phyloP scores from a whole-genome alignment of 441 rosid species.

The Populus tomentosa region DNA sequence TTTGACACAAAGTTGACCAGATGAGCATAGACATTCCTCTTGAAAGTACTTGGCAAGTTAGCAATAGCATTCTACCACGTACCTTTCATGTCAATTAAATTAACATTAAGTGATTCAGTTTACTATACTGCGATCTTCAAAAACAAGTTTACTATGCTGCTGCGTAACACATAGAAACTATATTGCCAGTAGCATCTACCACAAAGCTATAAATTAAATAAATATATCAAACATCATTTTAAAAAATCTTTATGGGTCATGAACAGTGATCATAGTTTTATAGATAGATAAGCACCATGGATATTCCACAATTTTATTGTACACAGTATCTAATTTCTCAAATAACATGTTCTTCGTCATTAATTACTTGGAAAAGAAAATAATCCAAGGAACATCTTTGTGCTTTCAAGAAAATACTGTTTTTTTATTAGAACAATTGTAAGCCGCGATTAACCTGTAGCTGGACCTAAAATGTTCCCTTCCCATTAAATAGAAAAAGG shows the following conservation, averaged over 20 bases:
- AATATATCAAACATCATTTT: neutral
- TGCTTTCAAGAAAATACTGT: neutral
- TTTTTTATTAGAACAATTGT: neutral
- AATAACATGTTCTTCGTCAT: neutral
- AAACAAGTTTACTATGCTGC: neutral
- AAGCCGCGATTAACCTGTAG: neutral
- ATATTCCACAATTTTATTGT: neutral
- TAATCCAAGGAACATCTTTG: neutral
- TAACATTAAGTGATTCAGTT: neutral
- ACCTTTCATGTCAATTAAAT: neutral
- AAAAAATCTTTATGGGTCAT: neutral
- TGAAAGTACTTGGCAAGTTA: neutral
- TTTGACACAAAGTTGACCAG: constrained; percentile 4
- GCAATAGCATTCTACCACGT: neutral
- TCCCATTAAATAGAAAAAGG: neutral
- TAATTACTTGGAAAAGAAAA: neutral
- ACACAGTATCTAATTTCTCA: neutral
- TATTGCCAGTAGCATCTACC: neutral
- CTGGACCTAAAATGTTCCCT: neutral
- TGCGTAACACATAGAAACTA: neutral
- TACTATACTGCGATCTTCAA: too few relatives aligned
- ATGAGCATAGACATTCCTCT: neutral
- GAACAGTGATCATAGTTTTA: neutral
- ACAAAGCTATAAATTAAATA: neutral
- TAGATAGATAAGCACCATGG: neutral